Conservation (phyloP, 192 early-diverging fungal genomes). For the Backusella parvicylindrica region DNA sequence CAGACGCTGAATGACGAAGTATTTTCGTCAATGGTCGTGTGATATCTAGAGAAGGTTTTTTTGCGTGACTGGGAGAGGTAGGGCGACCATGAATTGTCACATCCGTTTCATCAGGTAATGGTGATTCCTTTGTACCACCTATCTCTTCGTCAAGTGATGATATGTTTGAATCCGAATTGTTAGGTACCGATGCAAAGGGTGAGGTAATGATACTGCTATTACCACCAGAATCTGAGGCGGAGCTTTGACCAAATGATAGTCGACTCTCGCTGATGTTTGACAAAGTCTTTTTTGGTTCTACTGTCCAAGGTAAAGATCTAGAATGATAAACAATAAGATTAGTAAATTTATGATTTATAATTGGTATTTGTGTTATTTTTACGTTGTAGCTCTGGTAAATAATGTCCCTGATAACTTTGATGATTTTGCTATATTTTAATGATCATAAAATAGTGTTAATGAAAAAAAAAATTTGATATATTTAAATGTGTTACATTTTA, state of each 20-base stretch:
- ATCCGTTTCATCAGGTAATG: not conserved
- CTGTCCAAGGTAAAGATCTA: constrained; percentile 18
- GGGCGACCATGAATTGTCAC: not conserved
- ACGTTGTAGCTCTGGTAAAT: constrained; percentile 26
- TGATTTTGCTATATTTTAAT: constrained; percentile 23
- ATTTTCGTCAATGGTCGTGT: not conserved
- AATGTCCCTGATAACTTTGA: constrained; percentile 17
- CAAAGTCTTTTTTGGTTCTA: not conserved
- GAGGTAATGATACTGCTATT: not conserved
- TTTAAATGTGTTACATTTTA: constrained; percentile 17
- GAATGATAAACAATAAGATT: not conserved
- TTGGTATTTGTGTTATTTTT: not conserved
- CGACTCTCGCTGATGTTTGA: not conserved
- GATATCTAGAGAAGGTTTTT: not conserved
- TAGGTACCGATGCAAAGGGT: not conserved
- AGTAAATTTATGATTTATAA: too few species aligned
- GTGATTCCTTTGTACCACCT: not conserved
- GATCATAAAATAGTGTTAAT: not conserved
- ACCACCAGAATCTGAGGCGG: not conserved
- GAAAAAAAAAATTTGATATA: not conserved
- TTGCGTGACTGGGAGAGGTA: not conserved
- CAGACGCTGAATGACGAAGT: not conserved
- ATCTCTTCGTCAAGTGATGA: not conserved
- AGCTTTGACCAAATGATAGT: not conserved
- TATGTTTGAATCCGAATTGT: not conserved